These are phyloP conservation scores for Vigna mungo DNA, from an alignment of 306 rosid genomes.

Conservation along the genomic window DNA sequence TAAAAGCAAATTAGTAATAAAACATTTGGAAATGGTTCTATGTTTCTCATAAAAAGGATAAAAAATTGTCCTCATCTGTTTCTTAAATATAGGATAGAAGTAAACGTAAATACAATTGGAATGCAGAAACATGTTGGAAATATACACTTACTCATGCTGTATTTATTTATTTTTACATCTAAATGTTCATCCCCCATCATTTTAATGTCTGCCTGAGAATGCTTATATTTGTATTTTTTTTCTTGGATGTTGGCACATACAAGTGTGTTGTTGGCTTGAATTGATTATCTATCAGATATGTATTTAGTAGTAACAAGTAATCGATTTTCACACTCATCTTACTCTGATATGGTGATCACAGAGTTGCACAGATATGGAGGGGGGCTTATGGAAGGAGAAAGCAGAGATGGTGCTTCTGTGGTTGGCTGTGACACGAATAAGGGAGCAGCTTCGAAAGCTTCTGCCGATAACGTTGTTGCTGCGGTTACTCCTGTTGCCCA, in stretches of 20 bases:
- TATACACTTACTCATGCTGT: not conserved
- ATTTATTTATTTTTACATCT: not conserved
- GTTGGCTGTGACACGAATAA: conserved; percentile 69
- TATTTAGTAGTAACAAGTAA: not conserved
- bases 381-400: conserved; percentile 83
- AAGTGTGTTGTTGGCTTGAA: not conserved
- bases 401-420: conserved; percentile 65
- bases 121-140: not conserved
- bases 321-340: conserved; percentile 25
- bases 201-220: not conserved
- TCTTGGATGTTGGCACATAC: not conserved
- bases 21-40: too few relatives aligned
- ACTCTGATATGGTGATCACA: conserved; percentile 48
- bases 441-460: conserved; percentile 63
- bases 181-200: conserved; percentile 4
- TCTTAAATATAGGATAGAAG: too few relatives aligned
- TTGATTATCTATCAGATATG: not conserved
- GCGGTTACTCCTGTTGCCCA: conserved; percentile 70
- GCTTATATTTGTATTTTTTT: conserved; percentile 1
- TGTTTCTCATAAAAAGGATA: too few relatives aligned
- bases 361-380: conserved; percentile 95
- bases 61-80: too few relatives aligned
- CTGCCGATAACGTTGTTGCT: conserved; percentile 70
- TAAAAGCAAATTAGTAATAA: too few relatives aligned
- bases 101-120: not conserved